phyloP scores from a whole-genome alignment of 1,139 yeast species.

The Blastobotrys proliferans region DNA sequence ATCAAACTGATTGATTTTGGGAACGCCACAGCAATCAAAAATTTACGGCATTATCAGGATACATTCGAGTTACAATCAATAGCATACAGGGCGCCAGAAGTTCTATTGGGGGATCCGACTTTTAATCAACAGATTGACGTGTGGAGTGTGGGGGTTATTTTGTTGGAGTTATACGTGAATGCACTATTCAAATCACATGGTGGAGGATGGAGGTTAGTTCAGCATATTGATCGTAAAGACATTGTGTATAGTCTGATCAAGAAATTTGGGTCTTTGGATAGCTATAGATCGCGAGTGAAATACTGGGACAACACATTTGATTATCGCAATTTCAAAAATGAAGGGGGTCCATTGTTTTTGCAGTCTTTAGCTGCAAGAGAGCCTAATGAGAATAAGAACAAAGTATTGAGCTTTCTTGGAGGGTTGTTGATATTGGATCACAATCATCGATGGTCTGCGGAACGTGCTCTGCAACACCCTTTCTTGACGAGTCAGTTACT shows the following conservation, averaged over 20 bases:
- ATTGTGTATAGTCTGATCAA: conserved; percentile 17
- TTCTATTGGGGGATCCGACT: conserved; percentile 26
- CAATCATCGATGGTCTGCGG: conserved; percentile 71
- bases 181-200: conserved; percentile 17
- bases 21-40: conserved; percentile 20
- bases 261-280: conserved; percentile 24
- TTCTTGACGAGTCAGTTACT: conserved; percentile 17
- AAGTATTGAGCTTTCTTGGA: conserved; percentile 17
- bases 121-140: conserved; percentile 26
- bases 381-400: conserved; percentile 10
- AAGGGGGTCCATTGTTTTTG: conserved; percentile 7
- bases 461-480: conserved; percentile 66
- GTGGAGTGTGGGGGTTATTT: conserved; percentile 28
- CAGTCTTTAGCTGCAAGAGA: conserved; percentile 11
- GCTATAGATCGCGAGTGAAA: conserved; percentile 18
- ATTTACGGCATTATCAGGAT: conserved; percentile 21
- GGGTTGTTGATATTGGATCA: conserved; percentile 65
- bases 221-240: conserved; percentile 8
- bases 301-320: conserved; percentile 17
- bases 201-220: conserved; percentile 18
- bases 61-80: conserved; percentile 26
- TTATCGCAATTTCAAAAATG: conserved; percentile 9
- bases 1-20: conserved; percentile 28
- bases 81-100: conserved; percentile 31
- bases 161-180: conserved; percentile 25